These are phyloP conservation scores for Claviceps sorghi DNA, from an alignment of 2,329 filamentous ascomycete genomes.

Conservation along the genomic window DNA sequence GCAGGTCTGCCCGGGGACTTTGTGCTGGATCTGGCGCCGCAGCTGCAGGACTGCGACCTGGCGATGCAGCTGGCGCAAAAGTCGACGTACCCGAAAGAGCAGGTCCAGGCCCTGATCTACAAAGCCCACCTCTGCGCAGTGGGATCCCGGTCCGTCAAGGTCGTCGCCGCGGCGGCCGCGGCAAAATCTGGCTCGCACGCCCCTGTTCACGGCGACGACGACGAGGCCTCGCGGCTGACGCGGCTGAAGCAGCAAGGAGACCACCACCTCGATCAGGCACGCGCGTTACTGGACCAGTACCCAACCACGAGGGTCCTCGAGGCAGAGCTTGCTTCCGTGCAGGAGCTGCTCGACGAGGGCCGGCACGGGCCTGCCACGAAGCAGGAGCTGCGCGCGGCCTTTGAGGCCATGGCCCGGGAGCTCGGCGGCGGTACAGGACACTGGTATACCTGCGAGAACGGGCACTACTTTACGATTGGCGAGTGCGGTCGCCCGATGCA, in stretches of 20 bases:
- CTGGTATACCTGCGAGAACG: slow-evolving; percentile 45
- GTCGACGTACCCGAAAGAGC: slow-evolving; percentile 24
- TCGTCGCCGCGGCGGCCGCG: not conserved
- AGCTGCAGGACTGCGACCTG: slow-evolving; percentile 23
- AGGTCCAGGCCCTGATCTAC: slow-evolving; percentile 36
- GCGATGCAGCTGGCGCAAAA: slow-evolving; percentile 25
- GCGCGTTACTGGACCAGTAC: not conserved
- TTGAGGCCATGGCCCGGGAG: slow-evolving; percentile 35
- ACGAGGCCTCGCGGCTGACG: not conserved
- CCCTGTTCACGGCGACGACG: not conserved
- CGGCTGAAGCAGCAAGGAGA: not conserved
- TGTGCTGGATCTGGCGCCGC: slow-evolving; percentile 14
- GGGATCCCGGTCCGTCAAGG: slow-evolving; percentile 23
- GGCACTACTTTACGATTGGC: slow-evolving; percentile 48
- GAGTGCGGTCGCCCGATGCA: slow-evolving; percentile 56
- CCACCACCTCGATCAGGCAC: not conserved
- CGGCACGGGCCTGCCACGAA: slow-evolving; percentile 35
- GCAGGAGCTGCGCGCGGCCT: slow-evolving; percentile 36
- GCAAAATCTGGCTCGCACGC: not conserved
- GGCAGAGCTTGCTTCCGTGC: not conserved
- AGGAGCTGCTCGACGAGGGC: slow-evolving; percentile 12
- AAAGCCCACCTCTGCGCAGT: slow-evolving; percentile 21
- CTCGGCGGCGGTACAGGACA: slow-evolving; percentile 37
- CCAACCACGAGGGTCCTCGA: not conserved
- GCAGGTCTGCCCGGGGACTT: slow-evolving; percentile 1